These are phyloP conservation scores for Entamoeba dispar DNA, from an alignment of 208 protist species.

Conservation along the genomic window DNA sequence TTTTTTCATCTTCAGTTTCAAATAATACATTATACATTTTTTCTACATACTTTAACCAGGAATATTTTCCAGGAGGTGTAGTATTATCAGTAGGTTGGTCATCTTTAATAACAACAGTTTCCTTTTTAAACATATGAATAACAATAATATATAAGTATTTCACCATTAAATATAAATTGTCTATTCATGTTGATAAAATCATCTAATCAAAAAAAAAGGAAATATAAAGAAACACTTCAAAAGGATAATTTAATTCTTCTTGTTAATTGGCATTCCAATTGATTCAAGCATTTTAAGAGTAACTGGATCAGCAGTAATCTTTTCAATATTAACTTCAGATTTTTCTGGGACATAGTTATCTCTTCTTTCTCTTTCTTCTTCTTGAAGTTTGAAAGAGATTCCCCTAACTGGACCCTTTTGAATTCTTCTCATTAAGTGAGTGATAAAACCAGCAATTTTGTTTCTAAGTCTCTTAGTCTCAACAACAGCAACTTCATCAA, in stretches of 20 bases:
- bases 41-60: neutral
- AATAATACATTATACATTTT: neutral
- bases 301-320: neutral
- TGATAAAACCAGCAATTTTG: slow-evolving; percentile 51
- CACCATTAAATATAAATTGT: no score
- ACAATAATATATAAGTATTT: no score
- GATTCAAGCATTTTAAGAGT: slow-evolving; percentile 14
- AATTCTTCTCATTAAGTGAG: slow-evolving; percentile 89
- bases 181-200: no score
- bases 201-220: no score
- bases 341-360: slow-evolving; percentile 92
- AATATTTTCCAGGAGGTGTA: neutral
- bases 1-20: neutral
- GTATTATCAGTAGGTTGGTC: neutral
- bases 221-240: neutral
- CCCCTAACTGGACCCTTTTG: slow-evolving; percentile 76
- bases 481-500: slow-evolving; percentile 76
- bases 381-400: slow-evolving; percentile 99
- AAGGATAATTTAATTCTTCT: neutral
- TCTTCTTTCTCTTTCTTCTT: slow-evolving; percentile 97
- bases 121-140: no score
- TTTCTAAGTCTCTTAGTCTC: slow-evolving; percentile 96
- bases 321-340: neutral
- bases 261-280: neutral
- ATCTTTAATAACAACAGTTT: neutral